Conservation (phyloP, 2,329 filamentous ascomycete species). For the Thyridium curvatum region DNA sequence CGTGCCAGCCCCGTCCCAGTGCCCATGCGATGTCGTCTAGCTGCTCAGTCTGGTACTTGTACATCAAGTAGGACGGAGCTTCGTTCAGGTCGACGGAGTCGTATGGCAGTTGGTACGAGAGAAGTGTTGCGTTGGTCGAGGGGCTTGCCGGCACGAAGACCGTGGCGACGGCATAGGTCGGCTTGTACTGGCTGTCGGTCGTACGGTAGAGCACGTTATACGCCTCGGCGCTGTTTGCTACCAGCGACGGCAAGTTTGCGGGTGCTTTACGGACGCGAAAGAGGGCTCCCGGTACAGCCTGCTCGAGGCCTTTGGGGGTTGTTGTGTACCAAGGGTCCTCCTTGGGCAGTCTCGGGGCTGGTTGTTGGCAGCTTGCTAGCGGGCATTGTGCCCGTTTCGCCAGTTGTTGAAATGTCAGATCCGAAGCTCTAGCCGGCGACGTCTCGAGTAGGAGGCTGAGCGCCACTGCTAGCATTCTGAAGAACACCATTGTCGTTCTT, state of each 20-base stretch:
- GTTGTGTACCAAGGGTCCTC: constrained; percentile 19
- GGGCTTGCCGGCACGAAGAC: constrained; percentile 15
- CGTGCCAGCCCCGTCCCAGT: constrained; percentile 32
- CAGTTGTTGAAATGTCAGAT: too few relatives aligned
- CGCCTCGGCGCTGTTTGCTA: constrained; percentile 7
- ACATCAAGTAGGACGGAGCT: constrained; percentile 26
- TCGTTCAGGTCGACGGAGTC: constrained; percentile 30
- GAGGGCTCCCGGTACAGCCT: constrained; percentile 13
- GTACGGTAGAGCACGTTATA: constrained; percentile 28
- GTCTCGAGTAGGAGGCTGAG: too few relatives aligned
- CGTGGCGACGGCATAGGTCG: constrained; percentile 26
- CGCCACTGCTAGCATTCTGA: too few relatives aligned
- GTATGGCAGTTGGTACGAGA: constrained; percentile 35
- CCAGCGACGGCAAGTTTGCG: constrained; percentile 9
- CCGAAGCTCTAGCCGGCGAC: too few relatives aligned
- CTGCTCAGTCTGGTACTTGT: constrained; percentile 10
- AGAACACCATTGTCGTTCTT: too few relatives aligned
- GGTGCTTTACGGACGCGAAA: constrained; percentile 15
- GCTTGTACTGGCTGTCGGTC: constrained; percentile 19
- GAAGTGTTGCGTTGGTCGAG: constrained; percentile 12
- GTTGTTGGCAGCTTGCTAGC: too few relatives aligned
- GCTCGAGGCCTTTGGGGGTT: constrained; percentile 14
- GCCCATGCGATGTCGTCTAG: constrained; percentile 19
- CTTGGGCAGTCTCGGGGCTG: too few relatives aligned
- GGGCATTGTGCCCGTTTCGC: too few relatives aligned